A percentile compares a stretch with the other conserved stretches of the same genome.
phyloP scores from a whole-genome alignment of 2,329 filamentous ascomycete genomes.

The Cryphonectria japonica region DNA sequence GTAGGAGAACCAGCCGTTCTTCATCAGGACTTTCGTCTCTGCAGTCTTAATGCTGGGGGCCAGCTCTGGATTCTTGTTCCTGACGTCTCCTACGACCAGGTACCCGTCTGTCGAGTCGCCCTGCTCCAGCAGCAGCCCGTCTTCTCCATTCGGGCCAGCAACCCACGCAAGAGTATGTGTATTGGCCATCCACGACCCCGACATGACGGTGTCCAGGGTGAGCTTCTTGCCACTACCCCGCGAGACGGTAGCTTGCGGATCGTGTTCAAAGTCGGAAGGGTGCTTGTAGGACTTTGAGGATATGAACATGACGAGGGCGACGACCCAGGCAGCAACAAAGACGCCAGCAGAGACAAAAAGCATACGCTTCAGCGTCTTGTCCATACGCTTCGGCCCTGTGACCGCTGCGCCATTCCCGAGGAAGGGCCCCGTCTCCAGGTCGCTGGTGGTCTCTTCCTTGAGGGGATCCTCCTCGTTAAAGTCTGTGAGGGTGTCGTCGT shows the following conservation, averaged over 20 bases:
- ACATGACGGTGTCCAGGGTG: slow-evolving; percentile 71
- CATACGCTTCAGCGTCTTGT: slow-evolving; percentile 65
- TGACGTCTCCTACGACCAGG: slow-evolving; percentile 85
- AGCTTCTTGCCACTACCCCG: slow-evolving; percentile 72
- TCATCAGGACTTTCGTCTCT: slow-evolving; percentile 74
- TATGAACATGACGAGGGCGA: slow-evolving; percentile 70
- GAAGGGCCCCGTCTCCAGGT: slow-evolving; percentile 59
- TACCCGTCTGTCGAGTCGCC: slow-evolving; percentile 69
- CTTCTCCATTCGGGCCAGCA: slow-evolving; percentile 72
- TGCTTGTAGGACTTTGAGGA: slow-evolving; percentile 68
- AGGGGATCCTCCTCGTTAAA: slow-evolving; percentile 52
- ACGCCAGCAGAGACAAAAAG: slow-evolving; percentile 64
- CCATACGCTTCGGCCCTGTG: slow-evolving; percentile 59
- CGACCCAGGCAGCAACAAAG: slow-evolving; percentile 69
- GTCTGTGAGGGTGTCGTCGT: slow-evolving; percentile 40
- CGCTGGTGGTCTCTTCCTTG: slow-evolving; percentile 47
- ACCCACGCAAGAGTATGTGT: slow-evolving; percentile 77
- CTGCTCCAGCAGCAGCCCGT: slow-evolving; percentile 82
- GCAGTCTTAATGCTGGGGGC: slow-evolving; percentile 45
- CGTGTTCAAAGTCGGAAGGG: slow-evolving; percentile 64
- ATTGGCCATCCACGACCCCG: slow-evolving; percentile 66
- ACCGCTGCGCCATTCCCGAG: slow-evolving; percentile 44
- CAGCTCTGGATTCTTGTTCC: slow-evolving; percentile 44
- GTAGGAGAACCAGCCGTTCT: slow-evolving; percentile 64
- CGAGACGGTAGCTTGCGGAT: slow-evolving; percentile 65